phyloP scores from a whole-genome alignment of 352 stramenopile species.

The Globisporangium paroecandrum region DNA sequence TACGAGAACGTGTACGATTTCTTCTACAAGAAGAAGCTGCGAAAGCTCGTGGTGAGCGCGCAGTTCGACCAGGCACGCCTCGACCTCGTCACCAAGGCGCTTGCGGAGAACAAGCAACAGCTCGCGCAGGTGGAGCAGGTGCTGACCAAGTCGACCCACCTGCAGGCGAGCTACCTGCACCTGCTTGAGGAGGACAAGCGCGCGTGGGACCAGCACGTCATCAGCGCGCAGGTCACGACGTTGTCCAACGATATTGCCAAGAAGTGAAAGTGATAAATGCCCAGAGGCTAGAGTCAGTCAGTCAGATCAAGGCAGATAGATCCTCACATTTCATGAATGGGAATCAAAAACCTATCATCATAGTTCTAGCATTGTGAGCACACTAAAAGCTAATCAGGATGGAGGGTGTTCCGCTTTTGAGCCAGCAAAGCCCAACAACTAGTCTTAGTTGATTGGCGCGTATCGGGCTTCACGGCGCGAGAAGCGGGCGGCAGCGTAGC shows the following conservation, averaged over 20 bases:
- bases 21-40: slow-evolving; percentile 64
- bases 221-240: not conserved
- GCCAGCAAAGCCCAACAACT: not conserved
- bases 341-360: not conserved
- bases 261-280: not conserved
- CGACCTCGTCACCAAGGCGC: slow-evolving; percentile 34
- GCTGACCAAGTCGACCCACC: slow-evolving; percentile 56
- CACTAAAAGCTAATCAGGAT: not conserved
- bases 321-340: no score
- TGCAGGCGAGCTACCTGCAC: slow-evolving; percentile 71
- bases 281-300: no score
- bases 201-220: slow-evolving; percentile 15
- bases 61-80: slow-evolving; percentile 58
- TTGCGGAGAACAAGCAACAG: slow-evolving; percentile 33
- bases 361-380: not conserved
- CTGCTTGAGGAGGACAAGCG: slow-evolving; percentile 32
- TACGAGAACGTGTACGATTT: slow-evolving; percentile 89
- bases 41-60: slow-evolving; percentile 48
- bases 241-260: not conserved
- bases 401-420: not conserved
- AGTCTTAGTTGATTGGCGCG: slow-evolving; percentile 19
- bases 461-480: slow-evolving; percentile 12
- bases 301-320: no score
- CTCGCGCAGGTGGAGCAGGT: slow-evolving; percentile 54
- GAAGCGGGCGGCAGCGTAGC: slow-evolving; percentile 13